These are phyloP conservation scores for Polychaeton citri DNA, from an alignment of 2,329 filamentous ascomycete species.

Conservation along the genomic window DNA sequence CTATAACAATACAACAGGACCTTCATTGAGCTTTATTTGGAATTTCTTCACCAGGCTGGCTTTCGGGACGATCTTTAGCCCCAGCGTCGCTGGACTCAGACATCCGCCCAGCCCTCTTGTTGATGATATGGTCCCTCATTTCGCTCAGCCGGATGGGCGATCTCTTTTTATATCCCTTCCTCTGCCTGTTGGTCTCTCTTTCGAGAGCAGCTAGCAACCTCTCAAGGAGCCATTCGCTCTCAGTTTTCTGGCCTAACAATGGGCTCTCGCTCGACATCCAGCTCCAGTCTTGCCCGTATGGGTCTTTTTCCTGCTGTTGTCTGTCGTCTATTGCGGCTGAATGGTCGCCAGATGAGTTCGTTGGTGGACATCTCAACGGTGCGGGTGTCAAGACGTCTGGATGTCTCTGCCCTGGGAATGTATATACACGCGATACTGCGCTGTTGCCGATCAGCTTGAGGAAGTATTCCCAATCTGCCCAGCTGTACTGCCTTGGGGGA, in stretches of 20 bases:
- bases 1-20: too few species aligned
- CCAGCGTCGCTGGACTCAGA: not conserved
- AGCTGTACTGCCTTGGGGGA: slow-evolving; percentile 24
- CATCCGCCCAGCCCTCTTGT: not conserved
- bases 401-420: slow-evolving; percentile 6
- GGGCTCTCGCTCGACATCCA: slow-evolving; percentile 61
- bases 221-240: slow-evolving; percentile 62
- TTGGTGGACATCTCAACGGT: slow-evolving; percentile 2
- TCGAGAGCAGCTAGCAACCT: slow-evolving; percentile 46
- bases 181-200: slow-evolving; percentile 29
- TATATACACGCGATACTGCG: slow-evolving; percentile 23
- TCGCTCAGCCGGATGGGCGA: slow-evolving; percentile 17
- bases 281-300: slow-evolving; percentile 42
- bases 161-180: slow-evolving; percentile 12
- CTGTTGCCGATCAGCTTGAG: slow-evolving; percentile 34
- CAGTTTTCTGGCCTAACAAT: slow-evolving; percentile 53
- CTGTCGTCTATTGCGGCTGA: not conserved
- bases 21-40: too few species aligned
- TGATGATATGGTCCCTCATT: not conserved
- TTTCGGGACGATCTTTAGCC: too few species aligned
- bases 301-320: slow-evolving; percentile 6
- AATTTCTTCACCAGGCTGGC: too few species aligned
- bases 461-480: slow-evolving; percentile 35
- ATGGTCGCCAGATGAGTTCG: not conserved
- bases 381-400: slow-evolving; percentile 15